Percentiles rank a stretch among this genome's conserved stretches.
phyloP scores from a whole-genome alignment of 176 grass and related monocot genomes.

The Musa schizocarpa region DNA sequence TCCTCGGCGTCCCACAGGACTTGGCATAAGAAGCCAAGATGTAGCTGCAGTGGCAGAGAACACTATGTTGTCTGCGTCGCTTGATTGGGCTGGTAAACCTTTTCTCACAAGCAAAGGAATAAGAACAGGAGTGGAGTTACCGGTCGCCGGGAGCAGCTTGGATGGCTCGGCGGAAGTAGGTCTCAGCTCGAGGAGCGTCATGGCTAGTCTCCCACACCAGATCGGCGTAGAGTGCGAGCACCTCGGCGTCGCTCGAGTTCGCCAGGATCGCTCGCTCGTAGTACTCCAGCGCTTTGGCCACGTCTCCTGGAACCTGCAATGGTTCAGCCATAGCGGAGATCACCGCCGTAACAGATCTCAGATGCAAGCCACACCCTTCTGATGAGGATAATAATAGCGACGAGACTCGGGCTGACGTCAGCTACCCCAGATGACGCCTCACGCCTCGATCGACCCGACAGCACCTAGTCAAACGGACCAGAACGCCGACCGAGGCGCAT shows the following conservation, averaged over 20 bases:
- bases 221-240: constrained; percentile 46
- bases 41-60: not conserved
- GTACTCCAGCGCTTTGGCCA: constrained; percentile 32
- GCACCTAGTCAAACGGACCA: too few species aligned
- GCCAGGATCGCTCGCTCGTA: constrained; percentile 55
- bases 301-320: constrained; percentile 25
- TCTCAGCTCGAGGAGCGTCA: constrained; percentile 39
- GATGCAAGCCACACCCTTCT: not conserved
- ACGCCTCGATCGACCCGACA: too few species aligned
- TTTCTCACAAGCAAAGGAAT: not conserved
- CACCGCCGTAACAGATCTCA: not conserved
- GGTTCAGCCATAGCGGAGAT: not conserved
- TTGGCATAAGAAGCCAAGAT: constrained; percentile 8
- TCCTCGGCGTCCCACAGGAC: constrained; percentile 1
- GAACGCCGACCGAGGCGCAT: too few species aligned
- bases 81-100: not conserved
- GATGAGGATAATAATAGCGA: too few species aligned
- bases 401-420: too few species aligned
- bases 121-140: constrained; percentile 7
- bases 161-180: constrained; percentile 52
- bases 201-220: constrained; percentile 51
- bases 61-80: too few species aligned
- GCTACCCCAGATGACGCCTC: too few species aligned
- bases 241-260: constrained; percentile 27
- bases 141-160: constrained; percentile 56